A percentile compares a stretch with the other conserved stretches of the same genome.
Evolutionary conservation across 1,284 basidiomycete genomes (phyloP).

Genomic region (Naganishia albida): DNA sequence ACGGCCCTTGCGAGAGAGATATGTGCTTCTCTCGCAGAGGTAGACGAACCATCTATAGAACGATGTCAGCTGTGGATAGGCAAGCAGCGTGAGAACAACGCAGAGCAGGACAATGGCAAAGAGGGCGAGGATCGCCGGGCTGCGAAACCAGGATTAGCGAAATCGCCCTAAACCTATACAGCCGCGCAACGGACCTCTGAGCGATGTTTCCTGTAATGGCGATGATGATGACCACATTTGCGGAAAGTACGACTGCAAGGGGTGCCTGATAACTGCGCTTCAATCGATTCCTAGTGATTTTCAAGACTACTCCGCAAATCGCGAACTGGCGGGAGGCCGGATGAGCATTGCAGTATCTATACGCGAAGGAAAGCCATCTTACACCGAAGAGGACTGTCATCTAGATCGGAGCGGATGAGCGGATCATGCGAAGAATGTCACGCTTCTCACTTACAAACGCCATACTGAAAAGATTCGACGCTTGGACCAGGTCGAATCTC

Average conservation of each 20-base stretch:
- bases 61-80: conserved; percentile 15
- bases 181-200: conserved; percentile 3
- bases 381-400: conserved; percentile 30
- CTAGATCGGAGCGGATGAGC: not conserved
- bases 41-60: conserved; percentile 28
- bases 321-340: conserved; percentile 14
- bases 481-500: conserved; percentile 37
- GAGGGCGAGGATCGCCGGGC: conserved; percentile 24
- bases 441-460: conserved; percentile 29
- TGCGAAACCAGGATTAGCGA: not conserved
- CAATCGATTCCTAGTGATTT: conserved; percentile 28
- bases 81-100: conserved; percentile 2
- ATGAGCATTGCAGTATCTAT: not conserved
- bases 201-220: conserved; percentile 26
- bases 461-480: conserved; percentile 40
- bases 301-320: conserved; percentile 25
- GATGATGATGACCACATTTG: conserved; percentile 5
- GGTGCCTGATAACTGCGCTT: conserved; percentile 20
- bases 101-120: conserved; percentile 23
- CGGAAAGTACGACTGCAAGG: conserved; percentile 10
- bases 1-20: conserved; percentile 4
- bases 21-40: conserved; percentile 26
- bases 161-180: not conserved
- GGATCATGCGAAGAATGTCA: not conserved
- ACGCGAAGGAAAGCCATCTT: not conserved